Evolutionary conservation across 164 flowering plant species (phyloP).

Genomic region (Liriodendron chinense): DNA sequence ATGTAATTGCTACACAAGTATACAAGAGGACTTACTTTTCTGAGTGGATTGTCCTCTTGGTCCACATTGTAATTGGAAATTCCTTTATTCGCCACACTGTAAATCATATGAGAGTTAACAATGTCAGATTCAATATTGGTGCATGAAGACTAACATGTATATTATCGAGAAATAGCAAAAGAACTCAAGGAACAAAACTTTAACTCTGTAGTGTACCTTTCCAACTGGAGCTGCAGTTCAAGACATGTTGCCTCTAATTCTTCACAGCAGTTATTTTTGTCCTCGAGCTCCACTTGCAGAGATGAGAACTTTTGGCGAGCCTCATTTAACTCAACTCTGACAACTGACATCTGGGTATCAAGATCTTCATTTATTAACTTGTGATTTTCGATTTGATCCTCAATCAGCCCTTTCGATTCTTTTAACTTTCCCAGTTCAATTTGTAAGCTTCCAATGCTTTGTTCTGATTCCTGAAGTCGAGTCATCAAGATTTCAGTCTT

Average conservation of each 20-base stretch:
- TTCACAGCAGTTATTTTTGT: slow-evolving; percentile 58
- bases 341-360: slow-evolving; percentile 63
- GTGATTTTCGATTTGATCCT: slow-evolving; percentile 67
- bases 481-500: slow-evolving; percentile 27
- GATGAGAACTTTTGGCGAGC: slow-evolving; percentile 57
- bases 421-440: slow-evolving; percentile 40
- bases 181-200: not conserved
- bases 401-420: slow-evolving; percentile 42
- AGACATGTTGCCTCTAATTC: slow-evolving; percentile 79
- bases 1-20: not conserved
- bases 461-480: slow-evolving; percentile 48
- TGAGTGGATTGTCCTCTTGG: slow-evolving; percentile 40
- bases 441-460: slow-evolving; percentile 32
- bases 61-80: slow-evolving; percentile 17
- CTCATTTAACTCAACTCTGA: slow-evolving; percentile 56
- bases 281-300: slow-evolving; percentile 73
- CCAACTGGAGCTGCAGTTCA: slow-evolving; percentile 82
- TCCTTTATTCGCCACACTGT: slow-evolving; percentile 50
- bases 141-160: not conserved
- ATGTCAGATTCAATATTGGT: slow-evolving; percentile 3
- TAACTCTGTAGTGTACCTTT: slow-evolving; percentile 46
- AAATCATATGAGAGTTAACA: slow-evolving; percentile 1
- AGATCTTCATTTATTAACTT: slow-evolving; percentile 69
- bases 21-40: slow-evolving; percentile 43
- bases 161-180: not conserved